phyloP scores from a whole-genome alignment of 371 early-diverging fungal genomes.

The Lichtheimia corymbifera region DNA sequence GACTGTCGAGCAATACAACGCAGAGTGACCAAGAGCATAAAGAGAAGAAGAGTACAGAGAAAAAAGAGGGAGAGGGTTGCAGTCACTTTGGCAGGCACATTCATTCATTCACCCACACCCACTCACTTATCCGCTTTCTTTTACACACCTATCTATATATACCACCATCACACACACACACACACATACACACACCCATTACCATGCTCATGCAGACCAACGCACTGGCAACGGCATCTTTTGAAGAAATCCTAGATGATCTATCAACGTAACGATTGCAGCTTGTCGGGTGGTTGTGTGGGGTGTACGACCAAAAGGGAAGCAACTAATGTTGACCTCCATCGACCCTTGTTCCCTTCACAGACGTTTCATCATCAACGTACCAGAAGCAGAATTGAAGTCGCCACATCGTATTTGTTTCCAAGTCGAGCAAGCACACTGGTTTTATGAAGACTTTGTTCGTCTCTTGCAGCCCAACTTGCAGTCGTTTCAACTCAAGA shows the following conservation, averaged over 20 bases:
- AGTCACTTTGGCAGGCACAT: too few species aligned
- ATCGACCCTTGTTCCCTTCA: background rate
- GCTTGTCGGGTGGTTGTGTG: too few species aligned
- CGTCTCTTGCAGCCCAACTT: constrained; percentile 79
- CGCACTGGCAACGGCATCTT: constrained; percentile 69
- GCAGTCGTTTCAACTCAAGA: constrained; percentile 80
- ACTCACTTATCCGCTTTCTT: background rate
- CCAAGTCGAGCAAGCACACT: constrained; percentile 99
- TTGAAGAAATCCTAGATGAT: constrained; percentile 84
- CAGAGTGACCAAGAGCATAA: too few species aligned
- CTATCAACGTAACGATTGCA: constrained; percentile 66
- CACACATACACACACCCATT: too few species aligned
- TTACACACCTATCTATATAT: background rate
- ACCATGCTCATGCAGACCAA: constrained; percentile 22
- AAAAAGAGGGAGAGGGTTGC: too few species aligned
- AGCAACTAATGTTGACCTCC: background rate
- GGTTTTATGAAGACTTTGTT: constrained; percentile 99
- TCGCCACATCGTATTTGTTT: constrained; percentile 96
- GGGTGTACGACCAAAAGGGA: background rate
- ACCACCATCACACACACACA: background rate
- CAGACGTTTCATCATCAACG: constrained; percentile 97
- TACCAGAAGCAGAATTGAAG: constrained; percentile 90
- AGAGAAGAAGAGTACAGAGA: too few species aligned
- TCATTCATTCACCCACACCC: background rate
- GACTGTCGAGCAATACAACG: too few species aligned